Evolutionary conservation across 768 basidiomycete genomes (phyloP), one percentile per base, ranked within the genome.

Genomic region (Trametes cinnabarina): DNA sequence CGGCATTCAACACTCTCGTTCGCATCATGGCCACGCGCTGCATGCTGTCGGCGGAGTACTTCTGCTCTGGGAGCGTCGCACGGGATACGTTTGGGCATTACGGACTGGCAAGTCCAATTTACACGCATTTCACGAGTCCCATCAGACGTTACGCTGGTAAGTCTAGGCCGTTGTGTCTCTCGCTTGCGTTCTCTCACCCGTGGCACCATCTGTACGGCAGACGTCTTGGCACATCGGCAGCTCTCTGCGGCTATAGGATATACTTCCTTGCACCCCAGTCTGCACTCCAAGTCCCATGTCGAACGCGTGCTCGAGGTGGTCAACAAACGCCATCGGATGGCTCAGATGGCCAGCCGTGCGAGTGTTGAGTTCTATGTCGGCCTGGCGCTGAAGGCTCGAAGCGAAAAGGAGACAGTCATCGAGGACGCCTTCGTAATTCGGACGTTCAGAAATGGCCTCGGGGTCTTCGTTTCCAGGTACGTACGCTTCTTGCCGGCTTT

Each of bases 1-100:
- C 94, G 0, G 86, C 92, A 0, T 98, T 99, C 79, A 99, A 98
- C 66, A 98, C 94, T 0, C 82, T 98, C 17, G 96, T 99, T 35
- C 87, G 97, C 40, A 98, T 99, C 72, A 98, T 99, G 95, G 95
- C 97, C 3, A 98, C 96, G 3, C 80, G 97, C 28, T 98, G 97
- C 71, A 99, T 99, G 97, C 79, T 98, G 23, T 88, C 95, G 0
- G 97, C 97, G 19, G 97, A 99, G 71, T 99, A 99, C 72, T 98
- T 98, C 75, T 93, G 91, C 69, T 91, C 95, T 0, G 96, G 97
- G 9, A 94, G 93, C 64, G 94, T 98, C 3, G 84, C 88, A 0
- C 83, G 87, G 47, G 94, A 97, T 62, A 88, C 93, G 0, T 99
- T 98, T 69, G 89, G 91, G 2, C 97, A 98, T 72, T 99, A 99